A percentile compares a stretch with the other conserved stretches of the same genome.
Conservation (phyloP, 306 rosid genomes). For the Prosopis cineraria region DNA sequence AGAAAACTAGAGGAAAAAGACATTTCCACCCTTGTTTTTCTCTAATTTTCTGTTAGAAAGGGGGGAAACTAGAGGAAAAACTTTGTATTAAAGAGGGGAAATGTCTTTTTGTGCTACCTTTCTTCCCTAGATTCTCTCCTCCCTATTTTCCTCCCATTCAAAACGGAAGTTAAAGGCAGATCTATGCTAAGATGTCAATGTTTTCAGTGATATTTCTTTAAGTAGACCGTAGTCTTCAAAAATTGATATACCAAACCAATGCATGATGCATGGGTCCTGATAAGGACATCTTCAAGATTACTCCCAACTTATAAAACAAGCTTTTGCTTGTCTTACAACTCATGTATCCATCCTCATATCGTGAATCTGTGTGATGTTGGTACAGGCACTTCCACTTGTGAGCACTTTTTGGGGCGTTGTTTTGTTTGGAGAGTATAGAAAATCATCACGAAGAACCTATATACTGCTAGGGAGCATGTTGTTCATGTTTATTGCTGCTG, state of each 20-base stretch:
- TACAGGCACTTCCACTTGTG: constrained; percentile 91
- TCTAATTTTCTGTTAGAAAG: too few species aligned
- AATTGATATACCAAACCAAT: neutral
- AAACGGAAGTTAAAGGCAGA: too few species aligned
- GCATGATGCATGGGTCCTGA: neutral
- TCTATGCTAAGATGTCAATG: too few species aligned
- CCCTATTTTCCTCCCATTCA: too few species aligned
- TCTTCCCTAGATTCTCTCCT: too few species aligned
- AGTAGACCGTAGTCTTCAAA: neutral
- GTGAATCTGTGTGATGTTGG: constrained; percentile 4
- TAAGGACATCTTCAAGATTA: neutral
- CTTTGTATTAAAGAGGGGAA: too few species aligned
- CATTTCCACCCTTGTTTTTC: too few species aligned
- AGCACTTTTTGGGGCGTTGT: constrained; percentile 88
- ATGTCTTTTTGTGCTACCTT: too few species aligned
- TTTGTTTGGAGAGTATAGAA: constrained; percentile 80
- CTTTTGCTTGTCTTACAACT: neutral
- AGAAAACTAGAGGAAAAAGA: too few species aligned
- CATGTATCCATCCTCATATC: neutral
- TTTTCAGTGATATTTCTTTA: neutral
- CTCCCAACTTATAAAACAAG: too few species aligned
- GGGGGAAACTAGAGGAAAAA: too few species aligned
- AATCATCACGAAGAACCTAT: constrained; percentile 77
- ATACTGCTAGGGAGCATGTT: constrained; percentile 62
- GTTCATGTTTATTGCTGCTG: constrained; percentile 75